phyloP scores from a whole-genome alignment of 108 stramenopile species.

The Cyclostephanos tholiformis region DNA sequence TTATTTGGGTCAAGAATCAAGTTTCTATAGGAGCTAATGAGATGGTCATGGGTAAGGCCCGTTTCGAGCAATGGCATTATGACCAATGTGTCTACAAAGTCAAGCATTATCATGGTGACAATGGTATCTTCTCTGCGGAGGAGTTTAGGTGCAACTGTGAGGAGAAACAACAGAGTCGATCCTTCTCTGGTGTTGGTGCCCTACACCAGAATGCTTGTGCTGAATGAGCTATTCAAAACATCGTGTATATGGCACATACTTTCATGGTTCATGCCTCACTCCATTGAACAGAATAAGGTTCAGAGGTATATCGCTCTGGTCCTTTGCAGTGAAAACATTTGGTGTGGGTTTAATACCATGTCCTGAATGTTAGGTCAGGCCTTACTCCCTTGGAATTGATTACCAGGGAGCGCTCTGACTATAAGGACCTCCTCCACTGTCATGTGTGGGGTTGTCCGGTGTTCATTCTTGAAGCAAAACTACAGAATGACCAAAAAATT shows the following conservation, averaged over 20 bases:
- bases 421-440: background rate
- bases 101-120: conserved; percentile 35
- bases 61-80: conserved; percentile 19
- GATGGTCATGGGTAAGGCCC: conserved; percentile 12
- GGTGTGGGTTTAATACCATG: conserved; percentile 34
- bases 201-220: conserved; percentile 55
- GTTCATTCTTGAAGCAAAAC: conserved; percentile 38
- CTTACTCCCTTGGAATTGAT: background rate
- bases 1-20: conserved; percentile 32
- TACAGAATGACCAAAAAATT: conserved; percentile 10
- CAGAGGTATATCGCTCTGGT: conserved; percentile 39
- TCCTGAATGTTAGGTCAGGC: conserved; percentile 17
- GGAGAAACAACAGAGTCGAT: background rate
- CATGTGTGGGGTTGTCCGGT: conserved; percentile 48
- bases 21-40: conserved; percentile 30
- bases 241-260: conserved; percentile 34
- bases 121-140: conserved; percentile 27
- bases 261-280: conserved; percentile 47
- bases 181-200: conserved; percentile 41
- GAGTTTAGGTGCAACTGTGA: conserved; percentile 5
- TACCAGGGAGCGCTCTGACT: background rate
- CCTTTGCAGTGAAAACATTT: conserved; percentile 56
- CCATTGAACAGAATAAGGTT: conserved; percentile 33
- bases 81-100: conserved; percentile 22
- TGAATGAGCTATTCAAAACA: conserved; percentile 41